A percentile compares a stretch with the other conserved stretches of the same genome.
Evolutionary conservation across 2,329 filamentous ascomycete genomes (phyloP).

Genomic region (Amesomyces nigricolor): DNA sequence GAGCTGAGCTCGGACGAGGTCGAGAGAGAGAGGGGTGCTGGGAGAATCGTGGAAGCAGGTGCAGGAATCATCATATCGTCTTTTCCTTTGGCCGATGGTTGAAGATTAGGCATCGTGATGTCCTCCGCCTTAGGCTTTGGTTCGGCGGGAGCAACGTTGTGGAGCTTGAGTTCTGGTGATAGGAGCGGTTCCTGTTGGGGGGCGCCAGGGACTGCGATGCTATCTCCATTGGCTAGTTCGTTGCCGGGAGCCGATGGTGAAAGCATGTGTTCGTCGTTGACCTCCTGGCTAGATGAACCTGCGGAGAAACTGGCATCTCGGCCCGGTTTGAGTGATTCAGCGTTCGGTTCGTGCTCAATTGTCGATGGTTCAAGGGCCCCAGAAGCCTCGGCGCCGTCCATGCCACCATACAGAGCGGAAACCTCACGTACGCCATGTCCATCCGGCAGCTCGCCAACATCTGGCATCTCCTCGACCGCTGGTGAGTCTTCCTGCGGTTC

Average conservation of each 20-base stretch:
- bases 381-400: neutral
- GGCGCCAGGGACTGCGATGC: too few species aligned
- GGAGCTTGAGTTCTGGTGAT: neutral
- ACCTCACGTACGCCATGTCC: neutral
- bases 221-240: too few species aligned
- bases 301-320: neutral
- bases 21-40: neutral
- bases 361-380: neutral
- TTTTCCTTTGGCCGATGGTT: neutral
- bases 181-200: neutral
- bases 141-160: neutral
- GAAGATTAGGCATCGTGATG: neutral
- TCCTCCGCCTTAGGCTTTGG: neutral
- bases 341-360: neutral
- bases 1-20: slow-evolving; percentile 15
- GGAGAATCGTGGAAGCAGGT: neutral
- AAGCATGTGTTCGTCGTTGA: too few species aligned
- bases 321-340: neutral
- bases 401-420: neutral
- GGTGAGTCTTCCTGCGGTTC: too few species aligned
- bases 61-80: neutral
- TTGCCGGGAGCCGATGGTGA: neutral
- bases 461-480: too few species aligned
- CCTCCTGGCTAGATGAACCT: too few species aligned
- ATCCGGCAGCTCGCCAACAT: neutral